Base-by-base conservation (phyloP, 2,329 filamentous ascomycete genomes). In the Aspergillus sp. region DNA sequence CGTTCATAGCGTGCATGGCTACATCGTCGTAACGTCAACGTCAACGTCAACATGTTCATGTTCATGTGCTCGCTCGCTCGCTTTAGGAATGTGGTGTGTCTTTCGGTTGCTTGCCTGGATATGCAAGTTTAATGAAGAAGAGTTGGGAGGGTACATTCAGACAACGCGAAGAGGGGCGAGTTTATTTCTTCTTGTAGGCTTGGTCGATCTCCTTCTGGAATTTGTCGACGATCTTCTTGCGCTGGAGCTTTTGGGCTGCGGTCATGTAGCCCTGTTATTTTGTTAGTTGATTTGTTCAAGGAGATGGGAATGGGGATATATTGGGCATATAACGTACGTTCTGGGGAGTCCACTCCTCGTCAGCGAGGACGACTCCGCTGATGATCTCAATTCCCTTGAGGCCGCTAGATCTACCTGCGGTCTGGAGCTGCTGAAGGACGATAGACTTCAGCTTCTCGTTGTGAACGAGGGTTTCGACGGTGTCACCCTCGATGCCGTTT, bases 221-320 rank as follows among this genome's bases (percentile, higher is more conserved):
- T 66, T 82, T 84, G 41, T 81, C 74, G 51, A 88, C 73, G 59
- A 90, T 88, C 66, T 82, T 84, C 77, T 84, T 88, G 66, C 87
- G 83, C 77, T 90, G 88, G 50, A 90, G 79, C 70, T 90, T 90
- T 74, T 90, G 87, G 3, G 88, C 88, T 11, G 87, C 87, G 48
- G 87, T 90, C 55, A 87, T 83, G 56, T 86, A 80, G 56, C 81
- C 81, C 87, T 89, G 63, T 54, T 41, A 6, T 33, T 60, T 37
- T 76, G 75, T 67, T 66, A 70, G 62, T 35, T 33, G 14, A 23
- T 45, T 11, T 17, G 6, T 12, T 6, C 21, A 19, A 39, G 45
- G 35, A n/a, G 35, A n/a, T 6, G 15, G 35, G 14, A 37, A 37
- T 37, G 33, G 33, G 33, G 33, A 14, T 35, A 35, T 11, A 14